Evolutionary conservation across 1,284 basidiomycete genomes (phyloP).

Genomic region (Ustilago curta): DNA sequence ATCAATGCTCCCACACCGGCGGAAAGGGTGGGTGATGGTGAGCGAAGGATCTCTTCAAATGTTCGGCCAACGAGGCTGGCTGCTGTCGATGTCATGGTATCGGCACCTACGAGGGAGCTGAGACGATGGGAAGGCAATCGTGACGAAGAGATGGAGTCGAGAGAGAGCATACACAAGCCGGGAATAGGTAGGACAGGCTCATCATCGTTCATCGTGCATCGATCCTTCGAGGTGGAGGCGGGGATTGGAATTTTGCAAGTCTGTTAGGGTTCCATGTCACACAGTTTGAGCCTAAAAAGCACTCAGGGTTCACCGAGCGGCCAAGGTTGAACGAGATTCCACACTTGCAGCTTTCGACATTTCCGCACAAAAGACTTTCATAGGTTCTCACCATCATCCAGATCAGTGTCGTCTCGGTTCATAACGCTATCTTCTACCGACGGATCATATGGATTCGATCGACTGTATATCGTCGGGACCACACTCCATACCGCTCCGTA

Average conservation of each 20-base stretch:
- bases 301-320: constrained; percentile 8
- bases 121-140: too few species aligned
- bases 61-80: constrained; percentile 20
- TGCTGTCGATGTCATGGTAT: constrained; percentile 11
- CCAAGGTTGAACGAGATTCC: constrained; percentile 16
- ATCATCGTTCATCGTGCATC: background rate
- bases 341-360: constrained; percentile 10
- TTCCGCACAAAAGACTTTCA: background rate
- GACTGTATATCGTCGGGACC: background rate
- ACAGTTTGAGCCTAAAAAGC: background rate
- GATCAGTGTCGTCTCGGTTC: constrained; percentile 1
- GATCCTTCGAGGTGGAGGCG: background rate
- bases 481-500: background rate
- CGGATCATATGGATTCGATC: background rate
- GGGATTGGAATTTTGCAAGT: background rate
- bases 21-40: constrained; percentile 17
- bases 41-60: constrained; percentile 35
- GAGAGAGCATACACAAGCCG: background rate
- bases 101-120: too few species aligned
- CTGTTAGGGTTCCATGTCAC: background rate
- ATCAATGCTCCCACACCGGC: constrained; percentile 23
- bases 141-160: background rate
- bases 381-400: constrained; percentile 1
- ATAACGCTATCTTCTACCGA: background rate
- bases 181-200: background rate